Base-by-base conservation (phyloP, 495 filamentous ascomycete genomes). In the Aspergillus egyptiacus region DNA sequence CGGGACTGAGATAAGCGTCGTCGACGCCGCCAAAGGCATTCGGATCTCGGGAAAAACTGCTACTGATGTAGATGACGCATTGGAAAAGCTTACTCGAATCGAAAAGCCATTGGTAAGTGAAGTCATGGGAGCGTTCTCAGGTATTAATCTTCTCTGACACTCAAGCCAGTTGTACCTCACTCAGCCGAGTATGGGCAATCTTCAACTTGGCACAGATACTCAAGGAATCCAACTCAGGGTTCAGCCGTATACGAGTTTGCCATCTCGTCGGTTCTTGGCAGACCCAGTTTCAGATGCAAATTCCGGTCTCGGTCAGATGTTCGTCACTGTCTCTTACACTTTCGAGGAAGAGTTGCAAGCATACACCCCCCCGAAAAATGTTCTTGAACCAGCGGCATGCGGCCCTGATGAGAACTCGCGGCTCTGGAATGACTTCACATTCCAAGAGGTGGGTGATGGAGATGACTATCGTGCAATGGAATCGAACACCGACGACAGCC, bases 51-150 rank as follows among this genome's bases (percentile, higher is more conserved):
- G 61, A 7, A 50, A 33, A 9, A 48, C 30, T 20, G 31, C 18
- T 11, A 83, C 79, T 24, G 75, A 87, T 38, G 70, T 89, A 6
- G 80, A 91, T 41, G 75, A 76, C 39, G 87, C 88, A 13, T 69
- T 91, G 14, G 71, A 76, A 17, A 78, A 73, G 34, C 77, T 95
- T 30, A 79, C 83, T 45, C 65, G 65, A 7, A 65, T 91, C 5
- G 87, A 94, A 50, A 76, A 69, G 32, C 71, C 58, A 0, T 41
- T 63, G 51, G 60, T 63, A 52, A 40, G 62, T 10, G 9, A 25
- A 14, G 14, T 34, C 2, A 3, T 32, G n/a, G n/a, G n/a, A n/a
- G n/a, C n/a, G n/a, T 24, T 6, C 8, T 18, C 14, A 7, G 13
- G n/a, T 8, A 3, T 34, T 10, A 13, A 13, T 28, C 9, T 36